These are phyloP conservation scores for Rheum nobile DNA, from an alignment of 148 eudicot genomes.

Conservation along the genomic window DNA sequence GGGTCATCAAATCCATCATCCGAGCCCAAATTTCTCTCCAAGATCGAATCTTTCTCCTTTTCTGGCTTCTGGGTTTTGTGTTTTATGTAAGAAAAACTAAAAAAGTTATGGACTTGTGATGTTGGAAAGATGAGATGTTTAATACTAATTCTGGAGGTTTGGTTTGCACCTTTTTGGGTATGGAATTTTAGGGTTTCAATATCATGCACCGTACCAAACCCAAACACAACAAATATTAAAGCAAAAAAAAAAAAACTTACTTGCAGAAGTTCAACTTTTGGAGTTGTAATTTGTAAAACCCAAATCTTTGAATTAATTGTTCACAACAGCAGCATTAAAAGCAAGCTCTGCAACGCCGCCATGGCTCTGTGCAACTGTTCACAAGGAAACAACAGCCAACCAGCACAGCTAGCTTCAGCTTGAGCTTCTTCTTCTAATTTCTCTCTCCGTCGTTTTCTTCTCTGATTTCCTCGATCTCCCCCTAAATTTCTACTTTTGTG, in stretches of 20 bases:
- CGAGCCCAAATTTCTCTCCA: neutral
- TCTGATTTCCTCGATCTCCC: too few relatives aligned
- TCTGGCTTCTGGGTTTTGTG: conserved; percentile 6
- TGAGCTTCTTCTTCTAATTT: neutral
- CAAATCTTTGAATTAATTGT: neutral
- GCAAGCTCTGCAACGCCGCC: conserved; percentile 92
- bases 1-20: conserved; percentile 18
- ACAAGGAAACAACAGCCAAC: neutral
- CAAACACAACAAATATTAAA: neutral
- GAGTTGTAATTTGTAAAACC: neutral
- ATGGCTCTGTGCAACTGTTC: conserved; percentile 18
- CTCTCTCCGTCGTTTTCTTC: neutral
- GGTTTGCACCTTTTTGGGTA: neutral
- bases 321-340: conserved; percentile 39
- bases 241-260: neutral
- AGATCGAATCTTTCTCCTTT: neutral
- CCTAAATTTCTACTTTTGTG: neutral
- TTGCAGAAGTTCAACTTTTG: neutral
- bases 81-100: neutral
- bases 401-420: neutral
- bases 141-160: neutral
- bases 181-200: neutral
- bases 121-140: neutral
- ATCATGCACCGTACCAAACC: neutral
- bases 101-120: neutral